Evolutionary conservation across 2,329 filamentous ascomycete genomes (phyloP).

Genomic region (Bipolaris sorokiniana): DNA sequence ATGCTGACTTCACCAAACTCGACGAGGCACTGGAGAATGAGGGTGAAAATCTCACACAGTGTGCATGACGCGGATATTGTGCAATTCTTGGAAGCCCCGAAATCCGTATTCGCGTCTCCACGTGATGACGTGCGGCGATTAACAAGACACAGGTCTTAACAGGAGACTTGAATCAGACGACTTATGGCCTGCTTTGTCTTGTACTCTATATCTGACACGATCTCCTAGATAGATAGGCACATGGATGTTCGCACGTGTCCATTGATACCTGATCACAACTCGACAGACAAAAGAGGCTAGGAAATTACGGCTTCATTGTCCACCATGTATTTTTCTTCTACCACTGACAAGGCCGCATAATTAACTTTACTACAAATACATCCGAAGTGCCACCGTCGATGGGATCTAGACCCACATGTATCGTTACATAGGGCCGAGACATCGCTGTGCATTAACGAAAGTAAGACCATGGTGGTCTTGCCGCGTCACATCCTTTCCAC

Average conservation of each 20-base stretch:
- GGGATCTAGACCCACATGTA: neutral
- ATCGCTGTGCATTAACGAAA: conserved; percentile 5
- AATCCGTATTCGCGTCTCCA: conserved; percentile 13
- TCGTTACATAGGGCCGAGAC: conserved; percentile 7
- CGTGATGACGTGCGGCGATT: conserved; percentile 9
- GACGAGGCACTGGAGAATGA: conserved; percentile 5
- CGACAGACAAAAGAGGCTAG: neutral
- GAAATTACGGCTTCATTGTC: neutral
- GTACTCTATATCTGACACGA: neutral
- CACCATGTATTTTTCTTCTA: neutral
- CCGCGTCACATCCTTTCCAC: conserved; percentile 1
- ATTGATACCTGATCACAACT: neutral
- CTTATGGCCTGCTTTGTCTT: neutral
- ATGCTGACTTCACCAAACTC: conserved; percentile 2
- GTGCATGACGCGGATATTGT: conserved; percentile 17
- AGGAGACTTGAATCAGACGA: neutral
- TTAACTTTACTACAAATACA: neutral
- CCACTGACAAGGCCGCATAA: neutral
- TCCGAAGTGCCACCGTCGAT: neutral
- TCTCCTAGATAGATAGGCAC: neutral
- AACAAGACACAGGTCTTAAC: neutral
- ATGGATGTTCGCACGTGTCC: neutral
- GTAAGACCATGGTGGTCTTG: conserved; percentile 4
- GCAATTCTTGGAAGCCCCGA: conserved; percentile 9
- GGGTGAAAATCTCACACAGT: conserved; percentile 7